phyloP scores from a whole-genome alignment of 2,329 filamentous ascomycete genomes.

The Sodiomyces alkalinus region DNA sequence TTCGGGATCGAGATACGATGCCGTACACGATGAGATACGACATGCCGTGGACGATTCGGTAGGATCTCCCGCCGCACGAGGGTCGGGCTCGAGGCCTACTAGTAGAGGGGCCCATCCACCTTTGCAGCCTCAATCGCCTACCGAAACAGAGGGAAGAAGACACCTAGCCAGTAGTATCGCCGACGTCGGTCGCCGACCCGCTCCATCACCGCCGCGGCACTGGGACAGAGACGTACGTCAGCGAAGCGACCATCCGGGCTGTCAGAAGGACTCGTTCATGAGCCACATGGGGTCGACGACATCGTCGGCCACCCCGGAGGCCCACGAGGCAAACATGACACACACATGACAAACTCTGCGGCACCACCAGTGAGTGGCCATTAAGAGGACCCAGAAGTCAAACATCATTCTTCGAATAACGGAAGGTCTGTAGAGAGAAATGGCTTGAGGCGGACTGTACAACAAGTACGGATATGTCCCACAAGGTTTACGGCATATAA shows the following conservation, averaged over 20 bases:
- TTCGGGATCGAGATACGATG: constrained; percentile 8
- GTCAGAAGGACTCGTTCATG: constrained; percentile 13
- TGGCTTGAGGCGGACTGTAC: no score
- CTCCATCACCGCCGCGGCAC: constrained; percentile 2
- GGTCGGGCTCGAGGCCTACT: constrained; percentile 5
- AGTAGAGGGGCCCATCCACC: constrained; percentile 2
- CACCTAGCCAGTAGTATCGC: background rate
- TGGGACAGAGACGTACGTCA: constrained; percentile 5
- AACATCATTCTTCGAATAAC: no score
- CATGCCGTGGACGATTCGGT: constrained; percentile 1
- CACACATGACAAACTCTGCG: no score
- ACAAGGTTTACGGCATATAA: no score
- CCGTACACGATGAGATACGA: constrained; percentile 4
- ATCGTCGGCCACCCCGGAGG: no score
- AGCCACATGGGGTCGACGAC: constrained; percentile 22
- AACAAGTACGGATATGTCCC: no score
- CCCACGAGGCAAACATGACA: no score
- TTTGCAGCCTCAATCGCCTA: background rate
- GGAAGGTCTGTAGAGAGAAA: no score
- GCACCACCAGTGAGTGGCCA: no score
- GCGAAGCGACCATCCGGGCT: constrained; percentile 4
- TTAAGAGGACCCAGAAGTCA: no score
- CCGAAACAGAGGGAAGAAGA: background rate
- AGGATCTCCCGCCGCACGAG: background rate
- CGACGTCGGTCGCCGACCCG: constrained; percentile 4